Percentiles rank a stretch among this genome's conserved stretches.
phyloP scores from a whole-genome alignment of 202 grass and related monocot genomes.

The Carex arenaria region DNA sequence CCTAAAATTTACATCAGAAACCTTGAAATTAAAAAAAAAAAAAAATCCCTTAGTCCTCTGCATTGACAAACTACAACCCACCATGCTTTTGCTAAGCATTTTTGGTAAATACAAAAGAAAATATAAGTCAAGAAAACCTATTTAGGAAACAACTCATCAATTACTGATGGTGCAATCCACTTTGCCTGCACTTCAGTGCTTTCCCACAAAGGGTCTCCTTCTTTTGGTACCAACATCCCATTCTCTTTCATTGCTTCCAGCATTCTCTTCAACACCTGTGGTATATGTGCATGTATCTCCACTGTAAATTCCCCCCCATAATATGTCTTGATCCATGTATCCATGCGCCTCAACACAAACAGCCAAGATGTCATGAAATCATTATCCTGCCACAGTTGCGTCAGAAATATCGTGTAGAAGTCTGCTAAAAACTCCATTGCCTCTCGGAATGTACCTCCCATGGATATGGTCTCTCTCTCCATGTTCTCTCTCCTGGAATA shows the following conservation, averaged over 20 bases:
- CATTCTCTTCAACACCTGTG: constrained; percentile 67
- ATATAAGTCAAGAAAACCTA: constrained; percentile 16
- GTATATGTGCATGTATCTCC: constrained; percentile 60
- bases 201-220: constrained; percentile 77
- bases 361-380: constrained; percentile 94
- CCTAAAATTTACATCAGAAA: constrained; percentile 1
- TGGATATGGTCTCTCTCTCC: constrained; percentile 71
- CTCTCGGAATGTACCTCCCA: constrained; percentile 62
- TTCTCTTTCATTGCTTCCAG: constrained; percentile 82
- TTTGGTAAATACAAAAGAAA: neutral
- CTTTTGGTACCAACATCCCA: constrained; percentile 49
- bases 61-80: neutral
- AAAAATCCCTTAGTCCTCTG: neutral
- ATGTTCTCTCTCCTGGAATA: constrained; percentile 64
- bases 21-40: neutral
- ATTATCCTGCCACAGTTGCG: constrained; percentile 44
- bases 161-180: constrained; percentile 79
- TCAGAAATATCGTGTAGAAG: constrained; percentile 50
- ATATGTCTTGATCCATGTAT: constrained; percentile 85
- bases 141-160: constrained; percentile 73
- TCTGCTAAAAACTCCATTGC: constrained; percentile 61
- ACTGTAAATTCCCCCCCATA: constrained; percentile 36
- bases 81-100: neutral
- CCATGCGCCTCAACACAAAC: constrained; percentile 77
- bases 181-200: constrained; percentile 86